A percentile compares a stretch with the other conserved stretches of the same genome.
These are phyloP conservation scores for Suhomyces vadensis DNA, from an alignment of 805 yeast genomes.

Conservation along the genomic window DNA sequence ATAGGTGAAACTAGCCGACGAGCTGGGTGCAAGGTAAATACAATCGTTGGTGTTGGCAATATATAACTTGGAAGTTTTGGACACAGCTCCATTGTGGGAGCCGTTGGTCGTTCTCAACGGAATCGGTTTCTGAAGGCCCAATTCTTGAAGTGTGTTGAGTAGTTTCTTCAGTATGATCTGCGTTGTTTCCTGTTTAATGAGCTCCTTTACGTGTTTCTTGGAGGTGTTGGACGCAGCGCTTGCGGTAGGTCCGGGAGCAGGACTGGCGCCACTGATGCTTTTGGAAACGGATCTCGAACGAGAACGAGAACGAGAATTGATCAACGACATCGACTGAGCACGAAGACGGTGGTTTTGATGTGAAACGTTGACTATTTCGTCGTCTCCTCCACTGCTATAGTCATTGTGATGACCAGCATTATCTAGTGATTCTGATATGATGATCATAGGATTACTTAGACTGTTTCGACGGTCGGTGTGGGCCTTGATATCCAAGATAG, in stretches of 20 bases:
- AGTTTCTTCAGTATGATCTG: conserved; percentile 39
- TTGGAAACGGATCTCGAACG: conserved; percentile 12
- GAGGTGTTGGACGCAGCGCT: conserved; percentile 8
- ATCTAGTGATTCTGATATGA: conserved; percentile 18
- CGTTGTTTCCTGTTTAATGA: conserved; percentile 41
- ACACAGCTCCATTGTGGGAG: conserved; percentile 21
- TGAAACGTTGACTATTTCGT: conserved; percentile 3
- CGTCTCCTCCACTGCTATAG: not conserved
- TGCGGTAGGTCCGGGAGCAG: no score
- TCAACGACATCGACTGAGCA: conserved; percentile 11
- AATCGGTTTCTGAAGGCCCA: conserved; percentile 43
- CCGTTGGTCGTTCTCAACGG: conserved; percentile 33
- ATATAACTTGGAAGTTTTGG: conserved; percentile 32
- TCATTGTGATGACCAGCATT: not conserved
- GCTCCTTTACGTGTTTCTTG: conserved; percentile 36
- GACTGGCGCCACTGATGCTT: conserved; percentile 1
- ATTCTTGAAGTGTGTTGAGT: conserved; percentile 27
- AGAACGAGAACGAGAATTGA: conserved; percentile 9
- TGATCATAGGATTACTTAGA: conserved; percentile 22
- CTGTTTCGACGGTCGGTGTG: conserved; percentile 21
- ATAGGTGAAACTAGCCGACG: conserved; percentile 40
- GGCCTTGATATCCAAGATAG: conserved; percentile 21
- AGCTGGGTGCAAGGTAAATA: conserved; percentile 40
- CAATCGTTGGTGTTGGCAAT: conserved; percentile 43
- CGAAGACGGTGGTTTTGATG: conserved; percentile 3